Evolutionary conservation across 805 yeast genomes (phyloP).

Genomic region (Hanseniaspora taiwanica): DNA sequence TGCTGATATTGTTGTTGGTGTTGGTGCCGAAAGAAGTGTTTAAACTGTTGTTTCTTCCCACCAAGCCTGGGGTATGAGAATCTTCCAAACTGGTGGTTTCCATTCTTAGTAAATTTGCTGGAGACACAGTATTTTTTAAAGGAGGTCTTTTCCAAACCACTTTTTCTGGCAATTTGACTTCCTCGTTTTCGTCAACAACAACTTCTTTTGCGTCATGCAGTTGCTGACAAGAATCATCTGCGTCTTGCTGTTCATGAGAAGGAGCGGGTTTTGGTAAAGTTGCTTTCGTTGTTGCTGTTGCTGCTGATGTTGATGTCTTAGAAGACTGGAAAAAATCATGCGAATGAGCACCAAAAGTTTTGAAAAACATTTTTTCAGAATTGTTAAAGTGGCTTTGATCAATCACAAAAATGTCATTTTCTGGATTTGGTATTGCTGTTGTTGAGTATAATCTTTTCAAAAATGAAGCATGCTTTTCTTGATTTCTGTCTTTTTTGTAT

Average conservation of each 20-base stretch:
- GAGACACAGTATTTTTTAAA: background rate
- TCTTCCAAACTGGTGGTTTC: conserved; percentile 23
- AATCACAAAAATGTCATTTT: conserved; percentile 1
- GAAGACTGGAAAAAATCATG: conserved; percentile 25
- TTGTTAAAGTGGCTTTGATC: conserved; percentile 1
- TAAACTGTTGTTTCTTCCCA: conserved; percentile 12
- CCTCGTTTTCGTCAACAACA: background rate
- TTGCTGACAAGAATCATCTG: too few relatives aligned
- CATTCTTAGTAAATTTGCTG: conserved; percentile 10
- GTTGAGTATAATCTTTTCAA: conserved; percentile 20
- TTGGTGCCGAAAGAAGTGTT: conserved; percentile 4
- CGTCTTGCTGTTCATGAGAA: too few relatives aligned
- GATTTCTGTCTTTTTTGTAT: conserved; percentile 19
- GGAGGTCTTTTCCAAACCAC: conserved; percentile 6
- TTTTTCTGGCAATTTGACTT: conserved; percentile 4
- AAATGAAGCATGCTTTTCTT: conserved; percentile 20
- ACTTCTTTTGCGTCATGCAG: conserved; percentile 1
- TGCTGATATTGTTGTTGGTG: background rate
- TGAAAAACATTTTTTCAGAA: background rate
- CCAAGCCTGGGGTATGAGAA: background rate
- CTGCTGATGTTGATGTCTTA: too few relatives aligned
- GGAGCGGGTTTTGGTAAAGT: too few relatives aligned
- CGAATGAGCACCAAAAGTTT: conserved; percentile 23
- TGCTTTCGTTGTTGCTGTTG: too few relatives aligned
- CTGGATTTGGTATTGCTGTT: conserved; percentile 15